phyloP scores from a whole-genome alignment of 768 basidiomycete species.

The Tricholoma saponaceum region DNA sequence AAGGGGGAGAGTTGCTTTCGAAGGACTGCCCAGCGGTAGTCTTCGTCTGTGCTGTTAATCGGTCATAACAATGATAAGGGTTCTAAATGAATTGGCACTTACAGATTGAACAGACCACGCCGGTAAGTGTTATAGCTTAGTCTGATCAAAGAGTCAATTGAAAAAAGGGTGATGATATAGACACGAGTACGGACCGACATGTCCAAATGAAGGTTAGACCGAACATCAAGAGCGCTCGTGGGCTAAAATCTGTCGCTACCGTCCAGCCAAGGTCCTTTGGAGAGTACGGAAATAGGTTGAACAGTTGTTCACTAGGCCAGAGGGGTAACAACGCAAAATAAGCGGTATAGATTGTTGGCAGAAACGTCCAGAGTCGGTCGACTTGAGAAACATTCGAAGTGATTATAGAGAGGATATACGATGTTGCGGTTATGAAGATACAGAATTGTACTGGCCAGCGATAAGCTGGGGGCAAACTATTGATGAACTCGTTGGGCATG shows the following conservation, averaged over 20 bases:
- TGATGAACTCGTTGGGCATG: constrained; percentile 7
- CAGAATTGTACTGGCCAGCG: constrained; percentile 67
- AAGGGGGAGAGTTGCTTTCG: constrained; percentile 45
- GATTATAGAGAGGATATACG: constrained; percentile 59
- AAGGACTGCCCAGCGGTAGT: constrained; percentile 88
- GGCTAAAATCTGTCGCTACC: constrained; percentile 50
- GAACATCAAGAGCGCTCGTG: constrained; percentile 75
- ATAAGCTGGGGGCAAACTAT: constrained; percentile 34
- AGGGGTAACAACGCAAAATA: constrained; percentile 79
- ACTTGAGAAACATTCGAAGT: constrained; percentile 86
- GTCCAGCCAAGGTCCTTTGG: constrained; percentile 43
- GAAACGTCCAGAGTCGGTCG: constrained; percentile 76
- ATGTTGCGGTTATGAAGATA: constrained; percentile 36
- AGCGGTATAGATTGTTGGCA: constrained; percentile 78
- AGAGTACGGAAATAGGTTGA: constrained; percentile 49
- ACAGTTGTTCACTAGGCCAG: constrained; percentile 37
- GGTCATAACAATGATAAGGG: background rate
- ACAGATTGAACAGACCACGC: constrained; percentile 77
- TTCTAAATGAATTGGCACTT: constrained; percentile 17
- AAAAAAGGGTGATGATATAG: constrained; percentile 3
- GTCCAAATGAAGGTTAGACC: constrained; percentile 64
- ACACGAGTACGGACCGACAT: constrained; percentile 37
- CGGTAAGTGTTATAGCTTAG: constrained; percentile 81
- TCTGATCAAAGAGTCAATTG: constrained; percentile 28
- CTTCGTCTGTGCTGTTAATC: constrained; percentile 65